A percentile compares a stretch with the other conserved stretches of the same genome.
Conservation (phyloP, 176 grass and related monocot species). For the Triticum turgidum region DNA sequence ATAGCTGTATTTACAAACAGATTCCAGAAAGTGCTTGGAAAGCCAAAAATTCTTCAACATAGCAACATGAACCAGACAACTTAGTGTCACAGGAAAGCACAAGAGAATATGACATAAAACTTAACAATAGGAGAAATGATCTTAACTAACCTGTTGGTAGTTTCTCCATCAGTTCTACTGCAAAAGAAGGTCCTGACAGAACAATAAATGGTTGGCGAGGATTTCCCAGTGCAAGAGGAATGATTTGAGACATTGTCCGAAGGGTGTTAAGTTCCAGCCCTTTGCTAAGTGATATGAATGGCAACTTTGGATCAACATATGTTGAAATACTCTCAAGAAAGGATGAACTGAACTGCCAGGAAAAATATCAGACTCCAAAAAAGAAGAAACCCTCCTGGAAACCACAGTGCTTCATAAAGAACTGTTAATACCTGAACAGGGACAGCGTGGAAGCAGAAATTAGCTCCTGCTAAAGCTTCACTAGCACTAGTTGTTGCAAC, state of each 20-base stretch:
- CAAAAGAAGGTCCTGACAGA: slow-evolving; percentile 90
- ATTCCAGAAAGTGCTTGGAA: not conserved
- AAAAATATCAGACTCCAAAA: slow-evolving; percentile 32
- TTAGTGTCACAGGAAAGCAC: not conserved
- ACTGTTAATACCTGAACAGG: slow-evolving; percentile 83
- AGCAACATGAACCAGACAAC: not conserved
- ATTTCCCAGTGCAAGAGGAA: slow-evolving; percentile 67
- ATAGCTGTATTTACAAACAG: not conserved
- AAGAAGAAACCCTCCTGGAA: not conserved
- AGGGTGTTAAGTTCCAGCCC: slow-evolving; percentile 89
- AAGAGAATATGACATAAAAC: not conserved
- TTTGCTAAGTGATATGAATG: slow-evolving; percentile 96
- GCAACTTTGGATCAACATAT: slow-evolving; percentile 83
- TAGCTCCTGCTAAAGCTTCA: slow-evolving; percentile 79
- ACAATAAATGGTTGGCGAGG: slow-evolving; percentile 73
- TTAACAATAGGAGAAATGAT: slow-evolving; percentile 2
- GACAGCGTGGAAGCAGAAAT: slow-evolving; percentile 97
- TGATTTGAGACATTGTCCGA: slow-evolving; percentile 94
- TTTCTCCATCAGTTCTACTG: slow-evolving; percentile 84
- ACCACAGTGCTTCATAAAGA: slow-evolving; percentile 7
- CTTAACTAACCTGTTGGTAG: slow-evolving; percentile 74
- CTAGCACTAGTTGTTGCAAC: slow-evolving; percentile 68
- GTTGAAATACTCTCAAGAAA: slow-evolving; percentile 78
- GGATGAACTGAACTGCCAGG: slow-evolving; percentile 93
- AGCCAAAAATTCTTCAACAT: not conserved